Evolutionary conservation across 2,329 filamentous ascomycete species (phyloP), one percentile per base, ranked within the genome.

Genomic region (Penicillium palitans): DNA sequence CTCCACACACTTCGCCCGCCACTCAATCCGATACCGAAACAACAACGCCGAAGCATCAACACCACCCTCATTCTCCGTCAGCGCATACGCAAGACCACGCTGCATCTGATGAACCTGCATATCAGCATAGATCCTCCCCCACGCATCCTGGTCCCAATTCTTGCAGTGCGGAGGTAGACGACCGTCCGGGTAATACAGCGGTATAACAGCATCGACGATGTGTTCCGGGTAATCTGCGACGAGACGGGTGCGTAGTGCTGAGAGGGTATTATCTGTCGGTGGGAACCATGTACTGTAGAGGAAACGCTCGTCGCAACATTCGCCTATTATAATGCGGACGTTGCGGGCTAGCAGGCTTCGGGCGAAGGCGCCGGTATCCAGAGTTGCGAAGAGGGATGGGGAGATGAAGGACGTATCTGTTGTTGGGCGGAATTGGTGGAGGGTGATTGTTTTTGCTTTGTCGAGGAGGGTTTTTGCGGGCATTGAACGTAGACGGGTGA

Each of bases 351-450:
- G 74, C 67, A 85, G 74, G 3, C 70, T 71, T 3, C 65, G 61
- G 0, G 79, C 82, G 55, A 84, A 83, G 4, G 68, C 69, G 15
- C 83, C 83, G 40, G 68, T 77, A 63, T 81, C 79, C 35, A 85
- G 78, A 27, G 78, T 73, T 1, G 67, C 39, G 48, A 84, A 78
- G 24, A 84, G 70, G 3, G 71, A 67, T 17, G 70, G 66, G 0
- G 72, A 70, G 6, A 85, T 74, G 68, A 85, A 85, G 7, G 61
- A 55, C 8, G 71, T 74, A 61, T 85, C 83, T 6, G 80, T 79
- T 8, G 80, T 75, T 15, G 81, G 80, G 52, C 83, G 79, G 70
- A 84, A 86, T 63, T 85, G 80, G 63, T 83, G 80, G n/a, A 79
- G 62, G 27, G 75, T 71, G 55, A 84, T 76, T 25, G 66, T 68